These are phyloP conservation scores for Nemania sp. DNA, from an alignment of 2,329 filamentous ascomycete genomes.

Conservation along the genomic window DNA sequence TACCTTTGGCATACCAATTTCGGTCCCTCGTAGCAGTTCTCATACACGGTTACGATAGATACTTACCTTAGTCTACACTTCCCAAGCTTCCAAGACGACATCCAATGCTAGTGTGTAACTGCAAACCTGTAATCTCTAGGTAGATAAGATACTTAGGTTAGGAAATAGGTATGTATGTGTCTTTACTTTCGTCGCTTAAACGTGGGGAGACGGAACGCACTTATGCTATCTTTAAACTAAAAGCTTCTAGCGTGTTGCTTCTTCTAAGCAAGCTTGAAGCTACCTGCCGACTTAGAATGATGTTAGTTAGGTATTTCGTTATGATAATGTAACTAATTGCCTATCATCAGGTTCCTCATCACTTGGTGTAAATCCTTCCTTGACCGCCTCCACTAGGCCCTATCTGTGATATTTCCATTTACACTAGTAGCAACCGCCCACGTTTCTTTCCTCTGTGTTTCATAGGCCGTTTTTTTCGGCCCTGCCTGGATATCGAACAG, in stretches of 20 bases:
- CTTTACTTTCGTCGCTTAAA: background rate
- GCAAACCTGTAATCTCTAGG: no score
- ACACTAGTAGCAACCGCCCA: conserved; percentile 14
- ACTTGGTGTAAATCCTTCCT: background rate
- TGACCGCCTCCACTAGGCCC: conserved; percentile 12
- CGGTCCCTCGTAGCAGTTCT: no score
- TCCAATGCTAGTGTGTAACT: no score
- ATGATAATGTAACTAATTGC: background rate
- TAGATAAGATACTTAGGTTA: no score
- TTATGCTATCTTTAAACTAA: background rate
- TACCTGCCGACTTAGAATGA: no score
- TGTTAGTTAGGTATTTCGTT: background rate
- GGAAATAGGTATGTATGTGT: background rate
- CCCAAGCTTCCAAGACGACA: no score
- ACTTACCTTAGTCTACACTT: no score
- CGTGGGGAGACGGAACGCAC: background rate
- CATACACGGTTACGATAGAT: no score
- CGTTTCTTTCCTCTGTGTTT: conserved; percentile 31
- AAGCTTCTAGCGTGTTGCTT: background rate
- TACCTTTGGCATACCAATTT: no score
- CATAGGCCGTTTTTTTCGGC: conserved; percentile 25
- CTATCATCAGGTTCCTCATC: conserved; percentile 1
- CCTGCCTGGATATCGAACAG: background rate
- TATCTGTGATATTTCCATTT: background rate
- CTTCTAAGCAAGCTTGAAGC: no score